These are phyloP conservation scores for Botrytis byssoidea DNA, from an alignment of 2,329 filamentous ascomycete genomes.

Conservation along the genomic window DNA sequence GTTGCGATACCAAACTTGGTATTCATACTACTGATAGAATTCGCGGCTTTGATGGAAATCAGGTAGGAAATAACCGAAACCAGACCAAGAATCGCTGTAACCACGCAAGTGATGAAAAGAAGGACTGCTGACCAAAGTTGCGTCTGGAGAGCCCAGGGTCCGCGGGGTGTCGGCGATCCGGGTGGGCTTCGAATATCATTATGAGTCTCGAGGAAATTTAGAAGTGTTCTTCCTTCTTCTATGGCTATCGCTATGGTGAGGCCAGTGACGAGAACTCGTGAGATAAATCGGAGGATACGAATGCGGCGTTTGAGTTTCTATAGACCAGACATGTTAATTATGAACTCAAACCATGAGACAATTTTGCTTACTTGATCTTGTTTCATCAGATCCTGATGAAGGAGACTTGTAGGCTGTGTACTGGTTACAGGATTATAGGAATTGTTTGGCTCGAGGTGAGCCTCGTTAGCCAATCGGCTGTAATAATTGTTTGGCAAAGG, in stretches of 20 bases:
- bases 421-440: not conserved
- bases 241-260: not conserved
- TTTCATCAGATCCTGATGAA: not conserved
- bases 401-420: not conserved
- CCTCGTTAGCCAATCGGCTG: not conserved
- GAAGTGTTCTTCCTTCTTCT: conserved; percentile 7
- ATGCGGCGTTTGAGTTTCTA: conserved; percentile 2
- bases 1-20: conserved; percentile 18
- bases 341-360: rapidly evolving
- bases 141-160: conserved; percentile 7
- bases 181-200: not conserved
- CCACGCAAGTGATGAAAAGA: conserved; percentile 22
- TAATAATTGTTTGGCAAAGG: not conserved
- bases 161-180: not conserved
- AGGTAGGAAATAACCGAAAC: conserved; percentile 26
- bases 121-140: conserved; percentile 26
- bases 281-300: conserved; percentile 1
- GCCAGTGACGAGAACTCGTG: not conserved
- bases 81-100: conserved; percentile 24
- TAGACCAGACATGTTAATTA: not conserved
- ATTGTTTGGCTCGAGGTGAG: not conserved
- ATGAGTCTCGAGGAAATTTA: not conserved
- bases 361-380: not conserved
- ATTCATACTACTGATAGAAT: conserved; percentile 23
- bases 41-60: conserved; percentile 24